Percentiles rank a stretch among this genome's conserved stretches.
These are phyloP conservation scores for Seiridium cupressi DNA, from an alignment of 2,329 filamentous ascomycete species.

Conservation along the genomic window DNA sequence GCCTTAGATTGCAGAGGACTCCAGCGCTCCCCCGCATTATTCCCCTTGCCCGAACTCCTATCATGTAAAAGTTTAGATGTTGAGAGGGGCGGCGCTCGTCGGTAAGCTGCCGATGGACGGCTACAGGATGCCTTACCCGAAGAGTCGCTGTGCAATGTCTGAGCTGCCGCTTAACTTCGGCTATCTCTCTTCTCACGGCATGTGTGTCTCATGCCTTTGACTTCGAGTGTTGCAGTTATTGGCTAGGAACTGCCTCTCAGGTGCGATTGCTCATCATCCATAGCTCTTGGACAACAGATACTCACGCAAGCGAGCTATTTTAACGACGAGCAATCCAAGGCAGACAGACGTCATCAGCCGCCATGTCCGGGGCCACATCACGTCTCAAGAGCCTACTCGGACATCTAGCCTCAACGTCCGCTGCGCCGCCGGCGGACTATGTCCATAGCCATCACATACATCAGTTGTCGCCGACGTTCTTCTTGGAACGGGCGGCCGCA, in stretches of 20 bases:
- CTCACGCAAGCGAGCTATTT: too few relatives aligned
- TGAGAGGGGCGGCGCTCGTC: not conserved
- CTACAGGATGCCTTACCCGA: not conserved
- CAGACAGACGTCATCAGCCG: conserved; percentile 10
- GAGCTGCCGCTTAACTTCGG: not conserved
- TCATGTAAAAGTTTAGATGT: too few relatives aligned
- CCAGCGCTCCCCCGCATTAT: too few relatives aligned
- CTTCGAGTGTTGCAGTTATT: not conserved
- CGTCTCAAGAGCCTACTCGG: conserved; percentile 58
- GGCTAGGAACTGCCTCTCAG: too few relatives aligned
- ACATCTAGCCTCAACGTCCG: conserved; percentile 40
- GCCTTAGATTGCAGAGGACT: too few relatives aligned
- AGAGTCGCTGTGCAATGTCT: not conserved
- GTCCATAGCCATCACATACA: conserved; percentile 62
- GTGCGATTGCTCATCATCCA: not conserved
- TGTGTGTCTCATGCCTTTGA: not conserved
- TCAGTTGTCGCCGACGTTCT: conserved; percentile 82
- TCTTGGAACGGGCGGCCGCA: conserved; percentile 78
- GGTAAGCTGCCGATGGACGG: not conserved
- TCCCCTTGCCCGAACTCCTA: too few relatives aligned
- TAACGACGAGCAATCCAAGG: not conserved
- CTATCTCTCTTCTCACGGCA: not conserved
- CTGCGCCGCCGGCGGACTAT: conserved; percentile 36
- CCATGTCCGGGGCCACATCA: conserved; percentile 63
- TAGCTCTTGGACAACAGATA: too few relatives aligned